Percentiles rank a stretch among this genome's conserved stretches.
Conservation (phyloP, 768 basidiomycete species). For the Lentinula lateritia region DNA sequence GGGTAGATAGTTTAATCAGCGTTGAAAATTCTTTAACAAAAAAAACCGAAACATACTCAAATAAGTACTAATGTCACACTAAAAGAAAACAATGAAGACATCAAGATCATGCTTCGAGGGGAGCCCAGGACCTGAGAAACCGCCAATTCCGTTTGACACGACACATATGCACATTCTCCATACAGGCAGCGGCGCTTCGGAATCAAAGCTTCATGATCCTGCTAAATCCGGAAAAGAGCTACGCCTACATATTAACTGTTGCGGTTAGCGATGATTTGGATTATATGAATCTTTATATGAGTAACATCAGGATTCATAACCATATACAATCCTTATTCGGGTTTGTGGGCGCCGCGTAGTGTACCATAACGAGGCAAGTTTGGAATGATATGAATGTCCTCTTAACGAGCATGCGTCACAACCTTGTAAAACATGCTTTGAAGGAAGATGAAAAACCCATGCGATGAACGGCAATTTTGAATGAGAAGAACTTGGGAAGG, state of each 20-base stretch:
- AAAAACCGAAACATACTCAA: not conserved
- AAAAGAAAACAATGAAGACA: not conserved
- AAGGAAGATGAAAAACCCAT: not conserved
- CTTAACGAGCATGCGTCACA: not conserved
- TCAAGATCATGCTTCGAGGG: not conserved
- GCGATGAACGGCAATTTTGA: not conserved
- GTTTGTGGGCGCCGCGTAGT: not conserved
- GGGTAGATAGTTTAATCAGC: not conserved
- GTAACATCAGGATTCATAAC: not conserved
- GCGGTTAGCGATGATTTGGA: not conserved
- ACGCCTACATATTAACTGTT: too few relatives aligned
- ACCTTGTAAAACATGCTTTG: not conserved
- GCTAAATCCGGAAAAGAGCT: not conserved
- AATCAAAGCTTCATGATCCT: not conserved
- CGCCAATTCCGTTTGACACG: not conserved
- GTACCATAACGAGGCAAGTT: not conserved
- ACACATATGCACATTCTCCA: not conserved
- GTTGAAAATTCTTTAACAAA: not conserved
- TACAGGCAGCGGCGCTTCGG: not conserved
- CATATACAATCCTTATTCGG: not conserved
- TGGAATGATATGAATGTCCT: not conserved
- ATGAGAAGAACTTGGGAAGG: not conserved
- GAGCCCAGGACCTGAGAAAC: not conserved
- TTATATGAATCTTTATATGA: too few relatives aligned
- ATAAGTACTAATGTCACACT: not conserved